A percentile compares a stretch with the other conserved stretches of the same genome.
These are phyloP conservation scores for Ascochyta viciae-villosae DNA, from an alignment of 2,329 filamentous ascomycete genomes.

Conservation along the genomic window DNA sequence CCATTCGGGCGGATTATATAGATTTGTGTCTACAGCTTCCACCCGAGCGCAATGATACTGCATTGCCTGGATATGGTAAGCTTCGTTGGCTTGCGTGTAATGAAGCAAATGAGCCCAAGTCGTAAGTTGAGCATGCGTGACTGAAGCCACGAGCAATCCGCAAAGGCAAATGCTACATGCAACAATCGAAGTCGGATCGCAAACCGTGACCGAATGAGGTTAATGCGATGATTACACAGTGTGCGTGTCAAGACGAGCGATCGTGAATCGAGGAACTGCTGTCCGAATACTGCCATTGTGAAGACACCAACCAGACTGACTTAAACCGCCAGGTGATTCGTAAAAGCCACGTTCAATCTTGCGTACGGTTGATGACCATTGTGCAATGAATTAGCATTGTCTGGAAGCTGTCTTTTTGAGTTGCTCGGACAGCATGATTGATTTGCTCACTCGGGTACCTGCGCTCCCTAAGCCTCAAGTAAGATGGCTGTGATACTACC, in stretches of 20 bases:
- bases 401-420: background rate
- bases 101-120: slow-evolving; percentile 18
- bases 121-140: slow-evolving; percentile 20
- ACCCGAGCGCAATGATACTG: background rate
- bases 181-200: slow-evolving; percentile 14
- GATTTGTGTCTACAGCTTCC: background rate
- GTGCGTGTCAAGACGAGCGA: background rate
- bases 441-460: slow-evolving; percentile 4
- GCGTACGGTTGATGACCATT: too few relatives aligned
- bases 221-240: slow-evolving; percentile 13
- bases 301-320: background rate
- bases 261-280: background rate
- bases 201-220: slow-evolving; percentile 17
- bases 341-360: background rate
- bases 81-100: slow-evolving; percentile 25
- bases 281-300: background rate
- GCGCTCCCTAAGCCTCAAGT: background rate
- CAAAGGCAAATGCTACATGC: slow-evolving; percentile 7
- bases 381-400: too few relatives aligned
- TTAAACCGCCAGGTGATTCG: background rate
- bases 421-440: background rate
- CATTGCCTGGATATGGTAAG: background rate
- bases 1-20: background rate
- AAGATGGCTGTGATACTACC: background rate
- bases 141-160: slow-evolving; percentile 18